Conservation (phyloP, 306 rosid species). For the Adenanthera pavonina region DNA sequence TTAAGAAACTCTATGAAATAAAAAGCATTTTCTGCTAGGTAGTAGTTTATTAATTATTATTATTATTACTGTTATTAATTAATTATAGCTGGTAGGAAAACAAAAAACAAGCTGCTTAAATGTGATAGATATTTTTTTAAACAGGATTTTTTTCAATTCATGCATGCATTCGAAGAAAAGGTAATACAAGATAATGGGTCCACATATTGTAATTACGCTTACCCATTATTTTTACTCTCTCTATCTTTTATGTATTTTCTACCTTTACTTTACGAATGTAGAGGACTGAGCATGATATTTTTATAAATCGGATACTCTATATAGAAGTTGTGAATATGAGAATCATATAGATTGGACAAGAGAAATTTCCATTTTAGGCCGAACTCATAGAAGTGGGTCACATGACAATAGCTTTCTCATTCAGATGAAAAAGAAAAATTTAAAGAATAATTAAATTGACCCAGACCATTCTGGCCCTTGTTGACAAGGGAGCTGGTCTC, state of each 20-base stretch:
- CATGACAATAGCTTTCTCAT: constrained; percentile 49
- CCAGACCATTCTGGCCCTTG: constrained; percentile 48
- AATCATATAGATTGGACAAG: constrained; percentile 41
- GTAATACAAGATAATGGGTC: too few species aligned
- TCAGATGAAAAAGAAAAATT: constrained; percentile 48
- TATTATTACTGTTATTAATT: neutral
- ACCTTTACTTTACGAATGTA: too few species aligned
- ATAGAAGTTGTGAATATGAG: constrained; percentile 33
- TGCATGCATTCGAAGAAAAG: too few species aligned
- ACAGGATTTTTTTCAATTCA: neutral
- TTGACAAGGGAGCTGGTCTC: constrained; percentile 32
- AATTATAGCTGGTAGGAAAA: neutral
- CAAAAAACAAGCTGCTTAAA: neutral
- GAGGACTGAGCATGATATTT: too few species aligned
- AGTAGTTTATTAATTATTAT: neutral
- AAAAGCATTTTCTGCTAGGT: neutral
- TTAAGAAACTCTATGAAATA: neutral
- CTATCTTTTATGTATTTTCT: too few species aligned
- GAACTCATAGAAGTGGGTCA: constrained; percentile 56
- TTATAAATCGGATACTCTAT: constrained; percentile 18
- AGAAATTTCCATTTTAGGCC: constrained; percentile 54
- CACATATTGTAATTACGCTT: too few species aligned
- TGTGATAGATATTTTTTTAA: constrained; percentile 12
- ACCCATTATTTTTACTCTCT: too few species aligned
- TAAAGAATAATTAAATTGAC: constrained; percentile 40